Evolutionary conservation across 2,329 filamentous ascomycete genomes (phyloP), one percentile per base, ranked within the genome.

Genomic region (Xylaria sp.): DNA sequence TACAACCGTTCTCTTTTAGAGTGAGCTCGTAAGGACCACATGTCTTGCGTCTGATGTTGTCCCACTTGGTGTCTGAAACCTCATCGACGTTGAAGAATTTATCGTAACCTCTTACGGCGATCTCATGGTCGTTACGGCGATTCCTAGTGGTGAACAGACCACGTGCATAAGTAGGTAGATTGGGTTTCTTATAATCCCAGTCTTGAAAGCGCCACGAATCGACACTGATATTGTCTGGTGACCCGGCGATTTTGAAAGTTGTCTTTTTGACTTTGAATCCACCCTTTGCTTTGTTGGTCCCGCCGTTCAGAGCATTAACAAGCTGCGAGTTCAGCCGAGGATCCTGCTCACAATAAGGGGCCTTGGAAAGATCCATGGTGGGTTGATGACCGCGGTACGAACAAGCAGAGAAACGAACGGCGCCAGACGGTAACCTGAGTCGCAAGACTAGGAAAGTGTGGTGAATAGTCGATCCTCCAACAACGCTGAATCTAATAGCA

Each of bases 1-100:
- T 99, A 81, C 96, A 99, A n/a, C 96, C 96, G 76, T 99, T 99
- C 81, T 99, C 96, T 82, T 99, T 99, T 61, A 98, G 89, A 66
- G 94, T 98, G 65, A 99, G 84, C 81, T 99, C 96, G 75, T 98
- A 99, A 0, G 96, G 96, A 0, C 93, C 94, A 71, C 88, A 84
- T 0, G 96, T 98, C 65, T 92, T 86, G 32, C 82, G 81, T 77
- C 91, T 85, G 69, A 99, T 93, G 76, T 91, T 92, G 18, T 84
- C 80, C 96, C 96, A 99, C 75, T 90, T 87, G 3, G 96, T 99
- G 72, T 92, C 89, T 55, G 83, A 80, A 8, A 97, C 91, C 82
- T 99, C 96, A 60, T 88, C 88, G 48, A 93, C 87, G 75, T 99
- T 99, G 88, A 99, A 99, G 84, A 99, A 99, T 82, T 99, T 99